Evolutionary conservation across 306 rosid species (phyloP), one percentile per base, ranked within the genome.

Genomic region (Vigna angularis): DNA sequence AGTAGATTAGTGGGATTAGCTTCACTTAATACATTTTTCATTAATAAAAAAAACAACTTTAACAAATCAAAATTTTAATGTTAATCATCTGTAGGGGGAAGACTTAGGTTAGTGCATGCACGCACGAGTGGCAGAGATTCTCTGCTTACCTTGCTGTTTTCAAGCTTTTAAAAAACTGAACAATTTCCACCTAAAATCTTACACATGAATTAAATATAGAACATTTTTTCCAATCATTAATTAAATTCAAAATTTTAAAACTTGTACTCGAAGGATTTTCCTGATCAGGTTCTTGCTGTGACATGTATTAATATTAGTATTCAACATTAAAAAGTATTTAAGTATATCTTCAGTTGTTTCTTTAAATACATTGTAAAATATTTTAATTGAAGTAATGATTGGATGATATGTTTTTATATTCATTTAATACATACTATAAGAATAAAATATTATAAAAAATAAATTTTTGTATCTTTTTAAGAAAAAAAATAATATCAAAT

Each of bases 41-140:
- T 70, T 20, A 66, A 12, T 20, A 10, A 32, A 13, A 36, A 20
- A 6, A 24, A 53, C 11, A 9, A 13, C 13, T 30, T 30, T 30
- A 44, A 70, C 30, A 32, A 51, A 30, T 30, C 51, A 32, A 7
- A 17, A 61, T 49, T 22, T 14, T 6, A 45, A 68, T 57, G 24
- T 48, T 58, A 24, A 32, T 58, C 32, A 47, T 32, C 28, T 47
- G 1, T 48, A 8, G 26, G 71, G 17, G 52, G 42, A 50, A 47
- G 50, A 15, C 26, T 64, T 62, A 26, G 16, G 24, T 18, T 48
- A 52, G 13, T 17, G 56, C 30, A 51, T 17, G 56, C 30, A 51
- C 47, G 56, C 80, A 76, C 73, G 80, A 38, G 74, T 66, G 81
- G 32, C 74, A 65, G 28, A 68, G 58, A 68, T 48, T 68, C 58